Base-by-base conservation (phyloP, 1,284 basidiomycete genomes). In the Dichomitus squalens region DNA sequence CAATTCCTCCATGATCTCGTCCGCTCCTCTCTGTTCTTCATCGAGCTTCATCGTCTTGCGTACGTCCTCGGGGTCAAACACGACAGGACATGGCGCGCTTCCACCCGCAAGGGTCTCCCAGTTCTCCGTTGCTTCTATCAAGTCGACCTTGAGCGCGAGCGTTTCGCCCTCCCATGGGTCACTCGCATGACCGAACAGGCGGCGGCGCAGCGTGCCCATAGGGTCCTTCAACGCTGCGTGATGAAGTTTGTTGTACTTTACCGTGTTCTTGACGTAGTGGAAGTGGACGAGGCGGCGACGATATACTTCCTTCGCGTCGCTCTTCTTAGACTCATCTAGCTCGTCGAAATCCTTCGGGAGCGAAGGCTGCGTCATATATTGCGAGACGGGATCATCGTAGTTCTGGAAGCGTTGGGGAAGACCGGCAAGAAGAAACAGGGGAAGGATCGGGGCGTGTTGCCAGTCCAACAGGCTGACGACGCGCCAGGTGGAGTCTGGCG, bases 131-230 rank as follows among this genome's bases (percentile, higher is more conserved):
- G 70, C 73, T 49, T 76, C 56, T 60, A 81, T 76, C 14, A 81
- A 74, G 61, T 64, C 59, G 70, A 50, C 57, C 71, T 78, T 75
- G 67, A 82, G 71, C 53, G 52, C 70, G 69, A 63, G 64, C 46
- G 76, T 78, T 67, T 82, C 80, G 43, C 75, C 80, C 69, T 80
- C 77, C 79, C 80, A 81, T 34, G 69, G 72, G 33, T 33, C 64
- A 72, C 75, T 52, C 49, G 79, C 75, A 20, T 74, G 64, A 57
- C 56, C 0, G 73, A 78, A 81, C 51, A 82, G 73, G 64, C 76
- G 74, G 67, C 68, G 25, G 64, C 57, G 52, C 69, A 79, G 54
- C 58, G 67, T 25, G 62, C 33, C 47, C 60, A 73, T 7, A 41
- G 68, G 71, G 69, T 79, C 73, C 68, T 66, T 54, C 63, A 78